Evolutionary conservation across 2,329 filamentous ascomycete genomes (phyloP).

Genomic region (Cephalotrichum gorgonifer): DNA sequence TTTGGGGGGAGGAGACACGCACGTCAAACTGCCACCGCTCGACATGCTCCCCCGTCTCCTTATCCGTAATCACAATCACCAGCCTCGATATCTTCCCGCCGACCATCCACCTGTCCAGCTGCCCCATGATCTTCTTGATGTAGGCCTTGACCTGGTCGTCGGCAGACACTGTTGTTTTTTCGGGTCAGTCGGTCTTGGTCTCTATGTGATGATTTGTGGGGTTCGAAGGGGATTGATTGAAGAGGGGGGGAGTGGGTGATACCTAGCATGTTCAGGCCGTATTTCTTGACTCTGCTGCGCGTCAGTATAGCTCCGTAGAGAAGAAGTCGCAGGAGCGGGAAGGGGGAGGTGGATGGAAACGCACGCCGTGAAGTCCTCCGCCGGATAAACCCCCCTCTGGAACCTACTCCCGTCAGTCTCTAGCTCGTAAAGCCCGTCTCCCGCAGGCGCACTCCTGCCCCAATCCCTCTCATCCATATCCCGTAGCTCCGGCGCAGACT

Average conservation of each 20-base stretch:
- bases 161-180: conserved; percentile 55
- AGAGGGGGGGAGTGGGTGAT: conserved; percentile 14
- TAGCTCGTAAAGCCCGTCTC: too few relatives aligned
- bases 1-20: conserved; percentile 12
- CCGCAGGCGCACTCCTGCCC: conserved; percentile 2
- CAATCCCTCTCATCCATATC: not conserved
- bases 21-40: conserved; percentile 99
- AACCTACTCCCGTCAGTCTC: conserved; percentile 49
- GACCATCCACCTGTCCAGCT: conserved; percentile 96
- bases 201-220: not conserved
- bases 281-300: conserved; percentile 70
- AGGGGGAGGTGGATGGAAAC: conserved; percentile 17
- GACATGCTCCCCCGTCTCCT: conserved; percentile 91
- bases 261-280: conserved; percentile 96
- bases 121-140: conserved; percentile 98
- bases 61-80: conserved; percentile 92
- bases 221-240: not conserved
- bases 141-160: conserved; percentile 99
- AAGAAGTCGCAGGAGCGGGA: not conserved
- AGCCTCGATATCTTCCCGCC: conserved; percentile 95
- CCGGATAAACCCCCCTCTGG: conserved; percentile 76
- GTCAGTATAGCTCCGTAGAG: not conserved
- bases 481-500: conserved; percentile 14
- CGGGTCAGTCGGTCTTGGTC: not conserved
- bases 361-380: conserved; percentile 91